Evolutionary conservation across 2,329 filamentous ascomycete species (phyloP), one percentile per base, ranked within the genome.

Genomic region (Aspergillus quadrilineatus): DNA sequence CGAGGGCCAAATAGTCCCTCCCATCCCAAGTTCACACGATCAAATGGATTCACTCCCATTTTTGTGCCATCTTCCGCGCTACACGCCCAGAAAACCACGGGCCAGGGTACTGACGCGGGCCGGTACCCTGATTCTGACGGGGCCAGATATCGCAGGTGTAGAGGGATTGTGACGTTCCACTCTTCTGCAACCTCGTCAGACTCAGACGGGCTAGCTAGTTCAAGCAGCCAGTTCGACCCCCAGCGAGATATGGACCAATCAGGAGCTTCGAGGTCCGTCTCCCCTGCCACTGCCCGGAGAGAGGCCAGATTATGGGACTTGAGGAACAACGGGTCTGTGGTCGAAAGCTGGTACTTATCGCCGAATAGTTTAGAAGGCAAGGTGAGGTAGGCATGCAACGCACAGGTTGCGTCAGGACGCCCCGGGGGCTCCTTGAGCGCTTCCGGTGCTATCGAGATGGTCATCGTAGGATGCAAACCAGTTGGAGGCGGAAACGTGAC

Each of bases 61-160:
- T 89, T 88, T 0, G 80, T 81, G 0, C 82, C 72, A 34, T 75
- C 73, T 37, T 77, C 73, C 0, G 87, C 83, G 6, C 83, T 80
- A 68, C 93, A 97, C 0, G 92, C 91, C 92, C 92, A 97, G 77
- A 97, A 97, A 0, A 97, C 83, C 0, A 85, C 83, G 0, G 93
- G 93, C 77, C 89, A 92, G 0, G 93, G 89, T 0, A 94, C 72
- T n/a, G 85, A 76, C 1, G 86, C 73, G 4, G 79, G 63, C 2
- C 75, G 71, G 60, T 84, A 79, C 2, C 86, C 86, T 2, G 79
- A 79, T 43, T 73, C 71, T 0, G 81, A 79, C 0, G 89, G 89
- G 5, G 80, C 75, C 4, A 96, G 80, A 70, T 97, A 97, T 32
- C 93, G 88, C 3, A 96, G 80, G 69, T 97, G 93, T 12, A 96